Conservation (phyloP, 306 rosid species). For the Quercus ilex region DNA sequence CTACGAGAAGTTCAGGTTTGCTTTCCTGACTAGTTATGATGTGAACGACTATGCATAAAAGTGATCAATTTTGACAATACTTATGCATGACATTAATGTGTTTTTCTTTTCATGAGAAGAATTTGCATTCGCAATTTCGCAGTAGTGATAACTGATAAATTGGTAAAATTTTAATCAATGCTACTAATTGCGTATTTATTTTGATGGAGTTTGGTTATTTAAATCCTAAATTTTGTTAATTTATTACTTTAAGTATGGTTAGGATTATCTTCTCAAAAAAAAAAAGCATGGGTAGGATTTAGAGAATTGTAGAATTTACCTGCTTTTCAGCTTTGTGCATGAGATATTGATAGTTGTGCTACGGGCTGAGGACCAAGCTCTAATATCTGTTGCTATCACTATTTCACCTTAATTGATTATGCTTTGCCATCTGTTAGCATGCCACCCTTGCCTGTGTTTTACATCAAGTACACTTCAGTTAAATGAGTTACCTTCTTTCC, state of each 20-base stretch:
- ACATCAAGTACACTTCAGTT: not conserved
- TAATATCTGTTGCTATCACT: not conserved
- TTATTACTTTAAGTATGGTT: not conserved
- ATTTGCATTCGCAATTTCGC: not conserved
- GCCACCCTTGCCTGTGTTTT: not conserved
- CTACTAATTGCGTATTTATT: not conserved
- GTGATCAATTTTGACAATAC: not conserved
- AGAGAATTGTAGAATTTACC: not conserved
- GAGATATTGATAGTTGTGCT: not conserved
- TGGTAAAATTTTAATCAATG: not conserved
- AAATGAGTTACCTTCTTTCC: not conserved
- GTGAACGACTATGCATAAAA: not conserved
- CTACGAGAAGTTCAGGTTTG: conserved; percentile 89
- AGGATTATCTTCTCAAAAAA: no score
- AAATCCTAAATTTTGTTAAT: not conserved
- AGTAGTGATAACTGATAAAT: not conserved
- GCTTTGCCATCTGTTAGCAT: not conserved
- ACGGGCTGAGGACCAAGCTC: not conserved
- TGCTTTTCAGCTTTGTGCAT: not conserved
- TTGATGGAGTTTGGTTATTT: not conserved
- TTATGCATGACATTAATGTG: not conserved
- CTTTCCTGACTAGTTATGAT: conserved; percentile 10
- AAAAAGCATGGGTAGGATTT: not conserved
- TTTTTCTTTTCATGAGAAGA: not conserved
- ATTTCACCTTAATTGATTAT: not conserved